Base-by-base conservation (phyloP, 805 yeast genomes). In the Blastobotrys robertii region DNA sequence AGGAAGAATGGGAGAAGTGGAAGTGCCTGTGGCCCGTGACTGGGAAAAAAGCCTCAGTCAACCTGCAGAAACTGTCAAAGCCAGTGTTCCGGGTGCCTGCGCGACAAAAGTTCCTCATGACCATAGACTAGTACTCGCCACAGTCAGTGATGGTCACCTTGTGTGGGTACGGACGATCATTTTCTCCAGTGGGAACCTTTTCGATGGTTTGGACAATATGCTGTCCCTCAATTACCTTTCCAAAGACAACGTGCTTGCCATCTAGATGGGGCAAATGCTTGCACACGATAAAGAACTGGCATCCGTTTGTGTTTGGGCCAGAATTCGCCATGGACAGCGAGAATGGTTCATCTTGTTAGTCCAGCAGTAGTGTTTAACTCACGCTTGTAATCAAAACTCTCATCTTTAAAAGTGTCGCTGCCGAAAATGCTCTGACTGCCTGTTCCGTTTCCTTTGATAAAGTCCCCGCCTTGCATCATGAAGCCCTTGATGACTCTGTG, bases 301-400 rank as follows among this genome's bases (percentile, higher is more conserved):
- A 72, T 4, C 80, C 80, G 54, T 75, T 75, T 50, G 79, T 72
- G 64, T 74, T 68, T 52, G 77, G 74, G 43, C 80, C 81, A 25
- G 77, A 71, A 52, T 75, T 75, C 48, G 79, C 79, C 80, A 74
- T 74, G 19, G 77, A 71, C 47, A 74, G 70, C 58, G 62, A 69
- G 69, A 54, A 74, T 65, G 46, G 48, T 37, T 50, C 60, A 41
- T 59, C 60, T 55, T 28, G 34, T 40, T 31, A 41, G 29, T 29
- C 9, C 5, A 34, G 19, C 25, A 11, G 5, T 13, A 34, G 29
- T 22, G 34, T 28, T 30, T 11, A 9, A 48, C 52, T 41, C 44
- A 51, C 68, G 69, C 41, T 58, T 45, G 49, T 52, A 57, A 29
- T 42, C 9, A 44, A 65, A 71, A 4, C 63, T 65, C 46, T 73